A percentile compares a stretch with the other conserved stretches of the same genome.
phyloP scores from a whole-genome alignment of 2,329 filamentous ascomycete genomes.

The Cladophialophora yegresii region DNA sequence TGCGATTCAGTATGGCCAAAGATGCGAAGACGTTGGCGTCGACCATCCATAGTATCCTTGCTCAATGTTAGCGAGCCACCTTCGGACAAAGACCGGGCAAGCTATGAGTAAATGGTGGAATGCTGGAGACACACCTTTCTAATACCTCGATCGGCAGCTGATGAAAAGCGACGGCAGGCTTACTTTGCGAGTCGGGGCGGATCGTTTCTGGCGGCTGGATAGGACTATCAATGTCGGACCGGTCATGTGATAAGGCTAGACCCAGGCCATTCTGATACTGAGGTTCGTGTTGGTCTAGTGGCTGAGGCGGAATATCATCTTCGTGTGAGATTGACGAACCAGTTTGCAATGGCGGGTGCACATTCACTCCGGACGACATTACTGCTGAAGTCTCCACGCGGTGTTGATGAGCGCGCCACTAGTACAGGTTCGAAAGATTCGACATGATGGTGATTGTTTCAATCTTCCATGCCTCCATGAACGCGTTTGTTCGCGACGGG shows the following conservation, averaged over 20 bases:
- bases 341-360: slow-evolving; percentile 23
- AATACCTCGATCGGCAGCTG: slow-evolving; percentile 33
- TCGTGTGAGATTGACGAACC: slow-evolving; percentile 24
- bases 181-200: slow-evolving; percentile 5
- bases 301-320: slow-evolving; percentile 32
- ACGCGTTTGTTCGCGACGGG: slow-evolving; percentile 24
- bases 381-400: slow-evolving; percentile 7
- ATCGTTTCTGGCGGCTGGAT: slow-evolving; percentile 16
- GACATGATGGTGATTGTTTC: slow-evolving; percentile 23
- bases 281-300: slow-evolving; percentile 30
- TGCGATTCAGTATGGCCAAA: slow-evolving; percentile 47
- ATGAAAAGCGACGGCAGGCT: slow-evolving; percentile 26
- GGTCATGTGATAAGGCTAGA: slow-evolving; percentile 21
- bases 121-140: slow-evolving; percentile 26
- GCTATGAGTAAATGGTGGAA: not conserved
- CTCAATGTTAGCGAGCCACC: slow-evolving; percentile 21
- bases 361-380: slow-evolving; percentile 22
- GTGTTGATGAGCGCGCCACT: not conserved
- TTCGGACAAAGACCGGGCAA: slow-evolving; percentile 1
- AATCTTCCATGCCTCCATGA: slow-evolving; percentile 22
- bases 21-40: slow-evolving; percentile 54
- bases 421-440: slow-evolving; percentile 8
- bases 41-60: slow-evolving; percentile 51
- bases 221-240: not conserved
- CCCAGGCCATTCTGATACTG: slow-evolving; percentile 1